Evolutionary conservation across 306 rosid genomes (phyloP), one percentile per base, ranked within the genome.

Genomic region (Dalbergia cochinchinensis): DNA sequence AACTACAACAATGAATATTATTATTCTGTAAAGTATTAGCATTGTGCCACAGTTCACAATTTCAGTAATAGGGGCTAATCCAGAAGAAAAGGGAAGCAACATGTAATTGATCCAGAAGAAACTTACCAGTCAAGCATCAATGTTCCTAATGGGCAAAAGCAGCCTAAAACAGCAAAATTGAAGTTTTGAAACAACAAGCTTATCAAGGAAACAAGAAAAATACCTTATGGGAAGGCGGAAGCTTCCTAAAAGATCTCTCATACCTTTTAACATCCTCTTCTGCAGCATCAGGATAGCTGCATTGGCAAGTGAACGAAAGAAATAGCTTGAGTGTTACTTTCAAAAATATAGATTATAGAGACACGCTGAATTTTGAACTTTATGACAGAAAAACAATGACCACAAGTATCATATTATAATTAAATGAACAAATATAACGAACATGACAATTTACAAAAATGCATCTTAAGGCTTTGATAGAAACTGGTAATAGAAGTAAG

Each of bases 251-350:
- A 35, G 97, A 93, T 78, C 98, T 86, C 83, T 95, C 99, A 51
- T 85, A 90, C 87, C 99, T 83, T 78, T 80, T 91, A 80, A 95
- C 90, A 79, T 95, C 99, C 77, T 88, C 95, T 20, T 92, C 98
- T 8, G 98, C 87, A 45, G 99, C 96, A 81, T 95, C 97, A 16
- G 98, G 97, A 82, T 95, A 95, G 84, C 99, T 92, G 83, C 70
- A 84, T 4, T 10, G 68, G 65, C 20, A 82, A 87, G 39, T 47
- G 58, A 64, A 47, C 13, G 60, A 81, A 66, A 50, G 12, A 65
- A 62, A 74, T 37, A 8, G 13, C 65, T 51, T 34, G 12, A 69
- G 20, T 53, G 34, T 78, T 68, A 76, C 80, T 59, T 64, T 60
- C 70, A 72, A 33, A 35, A 51, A 71, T 18, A 71, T 8, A 35